These are phyloP conservation scores for Echria macrotheca DNA, from an alignment of 495 filamentous ascomycete genomes.

Conservation along the genomic window DNA sequence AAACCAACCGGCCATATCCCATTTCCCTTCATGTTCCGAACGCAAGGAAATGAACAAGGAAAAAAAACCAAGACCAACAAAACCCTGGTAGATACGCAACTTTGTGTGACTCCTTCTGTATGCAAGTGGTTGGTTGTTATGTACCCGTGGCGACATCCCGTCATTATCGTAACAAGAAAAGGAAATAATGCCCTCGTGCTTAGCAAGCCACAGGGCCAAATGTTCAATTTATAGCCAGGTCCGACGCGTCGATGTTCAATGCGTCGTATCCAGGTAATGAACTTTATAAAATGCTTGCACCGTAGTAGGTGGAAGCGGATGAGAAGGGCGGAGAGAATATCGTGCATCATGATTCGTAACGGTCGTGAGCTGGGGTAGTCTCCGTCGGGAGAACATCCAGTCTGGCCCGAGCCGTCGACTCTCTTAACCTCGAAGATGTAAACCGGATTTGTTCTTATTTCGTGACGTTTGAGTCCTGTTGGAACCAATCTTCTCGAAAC, in stretches of 20 bases:
- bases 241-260: too few species aligned
- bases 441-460: constrained; percentile 21
- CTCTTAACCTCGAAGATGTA: too few species aligned
- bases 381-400: background rate
- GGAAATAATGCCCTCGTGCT: background rate
- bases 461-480: constrained; percentile 26
- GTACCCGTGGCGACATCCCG: constrained; percentile 17
- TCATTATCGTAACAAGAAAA: constrained; percentile 15
- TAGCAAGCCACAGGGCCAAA: too few species aligned
- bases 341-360: constrained; percentile 19
- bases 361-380: constrained; percentile 16
- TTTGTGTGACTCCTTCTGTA: constrained; percentile 5
- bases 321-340: background rate
- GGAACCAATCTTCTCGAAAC: constrained; percentile 83
- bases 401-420: constrained; percentile 4
- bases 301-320: constrained; percentile 11
- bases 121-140: constrained; percentile 10
- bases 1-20: too few species aligned
- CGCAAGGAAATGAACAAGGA: background rate
- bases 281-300: background rate
- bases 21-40: background rate
- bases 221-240: too few species aligned
- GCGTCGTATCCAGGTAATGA: too few species aligned
- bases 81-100: background rate
- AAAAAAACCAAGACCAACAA: background rate